Percentiles rank a stretch among this genome's conserved stretches.
phyloP scores from a whole-genome alignment of 345 rosid species.

The Pistacia atlantica region DNA sequence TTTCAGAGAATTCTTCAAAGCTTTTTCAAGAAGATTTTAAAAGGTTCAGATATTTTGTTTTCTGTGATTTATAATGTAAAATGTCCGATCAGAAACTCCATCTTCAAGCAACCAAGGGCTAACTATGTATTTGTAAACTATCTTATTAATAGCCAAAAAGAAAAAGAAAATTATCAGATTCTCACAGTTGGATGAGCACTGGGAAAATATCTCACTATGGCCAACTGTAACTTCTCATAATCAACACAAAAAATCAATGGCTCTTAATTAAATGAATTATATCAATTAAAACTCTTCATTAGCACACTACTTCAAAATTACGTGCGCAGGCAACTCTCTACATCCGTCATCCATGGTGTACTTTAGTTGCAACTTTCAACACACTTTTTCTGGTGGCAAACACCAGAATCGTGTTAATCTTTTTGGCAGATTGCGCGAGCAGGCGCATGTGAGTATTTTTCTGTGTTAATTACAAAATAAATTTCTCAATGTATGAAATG shows the following conservation, averaged over 20 bases:
- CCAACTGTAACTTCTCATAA: not conserved
- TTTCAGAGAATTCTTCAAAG: not conserved
- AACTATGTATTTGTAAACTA: no score
- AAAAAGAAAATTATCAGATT: not conserved
- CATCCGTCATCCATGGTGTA: no score
- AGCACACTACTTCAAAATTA: no score
- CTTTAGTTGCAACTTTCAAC: no score
- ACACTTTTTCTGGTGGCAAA: no score
- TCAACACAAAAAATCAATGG: not conserved
- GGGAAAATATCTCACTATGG: not conserved
- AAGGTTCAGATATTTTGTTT: not conserved
- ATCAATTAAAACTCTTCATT: not conserved
- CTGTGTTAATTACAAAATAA: no score
- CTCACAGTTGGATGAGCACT: constrained; percentile 11
- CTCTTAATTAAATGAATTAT: not conserved
- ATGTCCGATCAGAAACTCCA: not conserved
- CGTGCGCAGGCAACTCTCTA: no score
- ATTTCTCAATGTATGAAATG: not conserved
- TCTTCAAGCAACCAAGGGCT: not conserved
- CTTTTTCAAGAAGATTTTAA: not conserved
- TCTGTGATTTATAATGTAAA: not conserved
- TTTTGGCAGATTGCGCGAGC: no score
- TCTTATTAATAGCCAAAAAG: not conserved
- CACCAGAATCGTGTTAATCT: no score
- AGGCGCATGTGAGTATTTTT: not conserved